A percentile compares a stretch with the other conserved stretches of the same genome.
Conservation (phyloP, 805 yeast species). For the Metschnikowia chrysomelidarum region DNA sequence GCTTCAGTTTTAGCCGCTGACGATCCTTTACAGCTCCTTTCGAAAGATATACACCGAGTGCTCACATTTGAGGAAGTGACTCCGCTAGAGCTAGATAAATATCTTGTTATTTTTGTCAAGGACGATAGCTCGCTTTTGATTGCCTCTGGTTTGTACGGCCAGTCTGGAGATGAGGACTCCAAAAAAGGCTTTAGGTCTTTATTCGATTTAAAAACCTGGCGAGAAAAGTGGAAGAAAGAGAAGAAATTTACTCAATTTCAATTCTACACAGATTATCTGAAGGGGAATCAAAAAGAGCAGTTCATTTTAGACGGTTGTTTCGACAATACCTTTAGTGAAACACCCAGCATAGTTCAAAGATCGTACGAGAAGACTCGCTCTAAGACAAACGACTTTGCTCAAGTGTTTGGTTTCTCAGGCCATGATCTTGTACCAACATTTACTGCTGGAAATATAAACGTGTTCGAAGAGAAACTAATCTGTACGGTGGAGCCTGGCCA, state of each 20-base stretch:
- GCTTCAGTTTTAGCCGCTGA: constrained; percentile 1
- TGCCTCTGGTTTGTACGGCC: neutral
- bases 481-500: constrained; percentile 16
- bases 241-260: constrained; percentile 8
- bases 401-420: constrained; percentile 3
- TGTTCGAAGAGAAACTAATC: constrained; percentile 12
- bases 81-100: constrained; percentile 4
- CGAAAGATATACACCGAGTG: constrained; percentile 7
- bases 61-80: constrained; percentile 3
- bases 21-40: constrained; percentile 7
- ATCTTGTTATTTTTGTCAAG: constrained; percentile 9
- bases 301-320: constrained; percentile 15
- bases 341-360: constrained; percentile 12
- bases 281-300: constrained; percentile 1
- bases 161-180: constrained; percentile 1
- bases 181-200: constrained; percentile 3
- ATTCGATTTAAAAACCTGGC: constrained; percentile 3
- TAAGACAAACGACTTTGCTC: constrained; percentile 1
- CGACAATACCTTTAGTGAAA: constrained; percentile 16
- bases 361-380: constrained; percentile 3
- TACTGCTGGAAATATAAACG: constrained; percentile 1
- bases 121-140: constrained; percentile 10
- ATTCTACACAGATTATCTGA: neutral
- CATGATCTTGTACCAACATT: constrained; percentile 1
- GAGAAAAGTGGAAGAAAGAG: constrained; percentile 1